phyloP scores from a whole-genome alignment of 352 stramenopile genomes.

The Globisporangium parvum region DNA sequence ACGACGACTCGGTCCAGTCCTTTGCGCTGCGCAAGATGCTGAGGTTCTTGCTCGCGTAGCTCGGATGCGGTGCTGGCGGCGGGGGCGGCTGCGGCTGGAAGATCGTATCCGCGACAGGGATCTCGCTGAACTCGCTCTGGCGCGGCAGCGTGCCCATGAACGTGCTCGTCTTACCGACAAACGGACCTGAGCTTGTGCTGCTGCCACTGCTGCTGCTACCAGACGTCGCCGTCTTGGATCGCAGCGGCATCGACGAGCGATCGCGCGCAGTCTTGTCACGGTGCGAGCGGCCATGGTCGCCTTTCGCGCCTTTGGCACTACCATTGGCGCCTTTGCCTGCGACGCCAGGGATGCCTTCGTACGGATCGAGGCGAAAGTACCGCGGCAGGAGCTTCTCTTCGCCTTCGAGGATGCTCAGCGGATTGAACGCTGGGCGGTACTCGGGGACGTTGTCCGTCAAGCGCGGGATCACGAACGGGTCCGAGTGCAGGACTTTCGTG shows the following conservation, averaged over 20 bases:
- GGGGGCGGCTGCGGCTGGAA: constrained; percentile 32
- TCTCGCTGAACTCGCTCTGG: constrained; percentile 45
- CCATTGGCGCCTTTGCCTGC: background rate
- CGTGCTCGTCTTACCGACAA: constrained; percentile 31
- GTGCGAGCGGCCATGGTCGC: background rate
- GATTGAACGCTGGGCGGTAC: constrained; percentile 66
- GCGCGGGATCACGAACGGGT: constrained; percentile 70
- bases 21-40: constrained; percentile 1
- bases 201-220: background rate
- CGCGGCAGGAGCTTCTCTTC: constrained; percentile 67
- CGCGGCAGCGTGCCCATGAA: constrained; percentile 60
- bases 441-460: constrained; percentile 67
- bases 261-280: too few relatives aligned
- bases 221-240: background rate
- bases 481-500: constrained; percentile 37
- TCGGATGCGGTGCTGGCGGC: constrained; percentile 7
- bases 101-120: constrained; percentile 40
- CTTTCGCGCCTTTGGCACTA: background rate
- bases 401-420: constrained; percentile 56
- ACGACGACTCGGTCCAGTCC: constrained; percentile 1
- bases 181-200: background rate
- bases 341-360: constrained; percentile 14
- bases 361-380: constrained; percentile 52
- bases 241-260: too few relatives aligned
- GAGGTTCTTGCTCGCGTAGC: constrained; percentile 17